These are phyloP conservation scores for Ulvella scutata DNA, from an alignment of 139 green algal genomes.

Conservation along the genomic window DNA sequence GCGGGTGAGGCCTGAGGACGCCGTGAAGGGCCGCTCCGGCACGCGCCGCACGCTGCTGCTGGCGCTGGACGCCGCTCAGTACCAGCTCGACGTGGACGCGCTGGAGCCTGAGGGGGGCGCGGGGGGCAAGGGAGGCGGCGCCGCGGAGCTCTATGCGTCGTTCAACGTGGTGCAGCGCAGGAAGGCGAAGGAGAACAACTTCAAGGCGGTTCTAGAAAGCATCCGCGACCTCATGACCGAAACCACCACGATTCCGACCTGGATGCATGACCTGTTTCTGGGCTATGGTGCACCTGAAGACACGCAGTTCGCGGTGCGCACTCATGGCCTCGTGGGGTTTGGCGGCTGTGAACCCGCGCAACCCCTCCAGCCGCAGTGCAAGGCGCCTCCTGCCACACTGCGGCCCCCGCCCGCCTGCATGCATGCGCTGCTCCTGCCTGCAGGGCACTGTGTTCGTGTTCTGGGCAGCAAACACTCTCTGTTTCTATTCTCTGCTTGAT, in stretches of 20 bases:
- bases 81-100: constrained; percentile 66
- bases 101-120: neutral
- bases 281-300: constrained; percentile 83
- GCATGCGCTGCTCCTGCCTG: constrained; percentile 49
- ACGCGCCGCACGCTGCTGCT: constrained; percentile 58
- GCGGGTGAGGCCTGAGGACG: constrained; percentile 46
- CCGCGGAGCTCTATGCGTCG: constrained; percentile 40
- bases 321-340: no score
- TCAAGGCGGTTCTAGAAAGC: constrained; percentile 90
- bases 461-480: no score
- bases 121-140: neutral
- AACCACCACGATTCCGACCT: constrained; percentile 51
- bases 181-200: constrained; percentile 97
- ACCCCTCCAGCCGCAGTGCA: no score
- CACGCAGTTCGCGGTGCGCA: constrained; percentile 20
- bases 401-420: no score
- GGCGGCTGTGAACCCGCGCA: no score
- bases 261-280: constrained; percentile 94
- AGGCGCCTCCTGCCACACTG: no score
- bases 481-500: no score
- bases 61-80: constrained; percentile 85
- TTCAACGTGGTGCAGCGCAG: constrained; percentile 85
- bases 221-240: constrained; percentile 93
- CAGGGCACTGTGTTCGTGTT: no score
- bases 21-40: constrained; percentile 19